Conservation (phyloP, 805 yeast genomes). For the Ogataea degrootiae region DNA sequence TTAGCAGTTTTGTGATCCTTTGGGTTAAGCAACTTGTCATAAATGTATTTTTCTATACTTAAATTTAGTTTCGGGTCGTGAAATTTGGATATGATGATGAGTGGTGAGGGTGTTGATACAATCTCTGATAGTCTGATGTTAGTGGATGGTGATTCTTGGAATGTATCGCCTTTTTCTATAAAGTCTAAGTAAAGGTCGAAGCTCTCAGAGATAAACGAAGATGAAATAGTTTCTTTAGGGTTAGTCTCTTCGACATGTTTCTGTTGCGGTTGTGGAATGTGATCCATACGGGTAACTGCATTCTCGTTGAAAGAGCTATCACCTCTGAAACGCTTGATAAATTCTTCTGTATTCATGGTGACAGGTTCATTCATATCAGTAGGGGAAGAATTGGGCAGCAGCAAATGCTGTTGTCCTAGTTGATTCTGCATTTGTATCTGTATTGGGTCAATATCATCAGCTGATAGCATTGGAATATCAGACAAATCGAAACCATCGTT, state of each 20-base stretch:
- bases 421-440: not conserved
- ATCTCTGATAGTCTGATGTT: constrained; percentile 11
- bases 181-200: constrained; percentile 9
- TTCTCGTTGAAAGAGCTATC: constrained; percentile 4
- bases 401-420: not conserved
- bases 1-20: constrained; percentile 31
- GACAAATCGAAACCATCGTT: constrained; percentile 23
- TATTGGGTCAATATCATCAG: constrained; percentile 1
- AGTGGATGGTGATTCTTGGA: constrained; percentile 4
- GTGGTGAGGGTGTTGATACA: constrained; percentile 31
- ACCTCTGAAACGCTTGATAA: constrained; percentile 9
- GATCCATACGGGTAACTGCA: not conserved
- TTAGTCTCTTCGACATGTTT: not conserved
- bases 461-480: constrained; percentile 12
- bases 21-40: constrained; percentile 52
- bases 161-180: constrained; percentile 11
- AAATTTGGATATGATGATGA: constrained; percentile 54
- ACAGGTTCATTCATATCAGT: constrained; percentile 10
- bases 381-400: not conserved
- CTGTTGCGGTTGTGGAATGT: not conserved
- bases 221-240: not conserved
- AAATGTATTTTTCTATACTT: constrained; percentile 78
- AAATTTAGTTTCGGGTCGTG: constrained; percentile 69
- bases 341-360: constrained; percentile 21
- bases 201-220: not conserved